Evolutionary conservation across 345 rosid species (phyloP).

Genomic region (Crucihimalaya himalaica): DNA sequence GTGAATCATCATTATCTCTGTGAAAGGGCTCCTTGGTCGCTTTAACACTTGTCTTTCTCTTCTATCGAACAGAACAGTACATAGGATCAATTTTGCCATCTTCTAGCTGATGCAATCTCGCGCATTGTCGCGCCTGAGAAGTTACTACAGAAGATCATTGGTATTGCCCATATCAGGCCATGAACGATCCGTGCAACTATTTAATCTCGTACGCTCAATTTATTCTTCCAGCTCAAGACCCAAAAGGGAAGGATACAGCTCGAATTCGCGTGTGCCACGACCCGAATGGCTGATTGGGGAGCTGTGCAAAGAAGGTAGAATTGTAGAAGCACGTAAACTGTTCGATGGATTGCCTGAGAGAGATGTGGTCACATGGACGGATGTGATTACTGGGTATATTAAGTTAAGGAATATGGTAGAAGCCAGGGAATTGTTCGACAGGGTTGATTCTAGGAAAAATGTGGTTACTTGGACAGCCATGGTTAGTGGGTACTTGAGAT

Average conservation of each 20-base stretch:
- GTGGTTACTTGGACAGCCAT: conserved; percentile 82
- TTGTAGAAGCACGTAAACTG: conserved; percentile 56
- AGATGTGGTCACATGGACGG: conserved; percentile 72
- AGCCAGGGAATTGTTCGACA: conserved; percentile 60
- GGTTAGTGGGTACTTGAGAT: conserved; percentile 60
- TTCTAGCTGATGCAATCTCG: conserved; percentile 35
- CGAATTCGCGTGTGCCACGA: conserved; percentile 41
- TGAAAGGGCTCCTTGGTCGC: neutral
- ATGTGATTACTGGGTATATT: conserved; percentile 60
- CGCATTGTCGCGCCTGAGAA: conserved; percentile 23
- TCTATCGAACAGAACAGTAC: neutral
- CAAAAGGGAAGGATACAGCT: conserved; percentile 34
- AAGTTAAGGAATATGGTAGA: conserved; percentile 57
- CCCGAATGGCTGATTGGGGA: conserved; percentile 54
- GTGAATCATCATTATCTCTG: neutral
- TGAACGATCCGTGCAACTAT: conserved; percentile 6
- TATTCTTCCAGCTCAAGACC: conserved; percentile 22
- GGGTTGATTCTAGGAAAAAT: conserved; percentile 57
- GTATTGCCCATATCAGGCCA: conserved; percentile 12
- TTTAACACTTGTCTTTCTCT: neutral
- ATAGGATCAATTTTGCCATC: neutral
- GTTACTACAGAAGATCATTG: conserved; percentile 12
- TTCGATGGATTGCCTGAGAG: conserved; percentile 63
- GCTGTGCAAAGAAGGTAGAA: conserved; percentile 50
- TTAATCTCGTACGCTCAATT: conserved; percentile 6